These are phyloP conservation scores for Termitomyces sp. DNA, from an alignment of 768 basidiomycete genomes.

Conservation along the genomic window DNA sequence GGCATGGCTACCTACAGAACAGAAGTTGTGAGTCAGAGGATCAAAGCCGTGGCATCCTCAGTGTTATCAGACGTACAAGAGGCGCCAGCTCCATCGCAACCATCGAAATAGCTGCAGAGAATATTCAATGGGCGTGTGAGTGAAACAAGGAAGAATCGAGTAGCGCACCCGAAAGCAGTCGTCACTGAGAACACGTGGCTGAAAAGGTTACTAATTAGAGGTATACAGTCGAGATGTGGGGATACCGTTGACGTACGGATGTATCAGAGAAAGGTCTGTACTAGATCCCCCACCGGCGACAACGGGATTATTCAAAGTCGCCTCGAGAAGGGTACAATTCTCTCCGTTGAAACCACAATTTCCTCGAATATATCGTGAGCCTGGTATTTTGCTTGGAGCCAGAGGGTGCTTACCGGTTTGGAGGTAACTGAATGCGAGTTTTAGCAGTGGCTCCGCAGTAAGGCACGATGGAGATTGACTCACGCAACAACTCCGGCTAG, in stretches of 20 bases:
- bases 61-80: neutral
- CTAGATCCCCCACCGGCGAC: conserved; percentile 24
- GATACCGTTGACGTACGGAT: conserved; percentile 28
- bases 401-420: conserved; percentile 19
- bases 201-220: neutral
- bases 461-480: neutral
- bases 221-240: neutral
- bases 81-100: conserved; percentile 36
- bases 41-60: too few relatives aligned
- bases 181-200: conserved; percentile 36
- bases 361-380: conserved; percentile 15
- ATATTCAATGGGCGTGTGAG: neutral
- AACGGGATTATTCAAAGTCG: conserved; percentile 28
- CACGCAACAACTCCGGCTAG: conserved; percentile 31
- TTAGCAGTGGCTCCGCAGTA: neutral
- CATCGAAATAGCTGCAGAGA: conserved; percentile 32
- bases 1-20: conserved; percentile 18
- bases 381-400: neutral
- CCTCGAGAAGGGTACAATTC: conserved; percentile 31
- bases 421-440: conserved; percentile 19
- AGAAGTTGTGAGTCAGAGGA: neutral
- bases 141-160: neutral
- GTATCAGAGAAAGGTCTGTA: conserved; percentile 32
- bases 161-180: conserved; percentile 31
- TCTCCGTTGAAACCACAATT: conserved; percentile 34